phyloP scores from a whole-genome alignment of 306 rosid genomes.

The Cicer cuneatum region DNA sequence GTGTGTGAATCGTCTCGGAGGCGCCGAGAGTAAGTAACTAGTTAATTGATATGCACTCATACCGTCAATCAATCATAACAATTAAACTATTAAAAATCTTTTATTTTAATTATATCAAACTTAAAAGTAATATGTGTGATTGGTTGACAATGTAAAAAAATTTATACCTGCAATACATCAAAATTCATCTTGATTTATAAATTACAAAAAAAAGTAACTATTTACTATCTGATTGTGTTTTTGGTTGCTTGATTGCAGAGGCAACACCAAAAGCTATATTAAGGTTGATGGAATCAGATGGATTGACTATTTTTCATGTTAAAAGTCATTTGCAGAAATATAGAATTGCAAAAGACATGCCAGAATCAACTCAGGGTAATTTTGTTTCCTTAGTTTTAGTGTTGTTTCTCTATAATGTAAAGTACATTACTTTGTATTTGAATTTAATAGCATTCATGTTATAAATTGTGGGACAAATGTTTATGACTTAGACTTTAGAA shows the following conservation, averaged over 20 bases:
- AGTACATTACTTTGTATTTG: constrained; percentile 26
- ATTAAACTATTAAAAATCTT: too few species aligned
- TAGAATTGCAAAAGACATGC: constrained; percentile 85
- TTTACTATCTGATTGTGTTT: constrained; percentile 31
- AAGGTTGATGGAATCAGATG: constrained; percentile 79
- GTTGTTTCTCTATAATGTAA: constrained; percentile 13
- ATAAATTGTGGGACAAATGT: background rate
- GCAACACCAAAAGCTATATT: constrained; percentile 90
- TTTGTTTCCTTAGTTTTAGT: background rate
- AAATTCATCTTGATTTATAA: too few species aligned
- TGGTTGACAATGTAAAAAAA: too few species aligned
- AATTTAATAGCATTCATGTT: constrained; percentile 1
- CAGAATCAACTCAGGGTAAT: constrained; percentile 73
- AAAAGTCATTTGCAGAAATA: constrained; percentile 97
- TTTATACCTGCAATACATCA: too few species aligned
- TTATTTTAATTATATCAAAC: too few species aligned
- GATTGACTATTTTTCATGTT: constrained; percentile 83
- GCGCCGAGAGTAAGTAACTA: constrained; percentile 72
- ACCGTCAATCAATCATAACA: too few species aligned
- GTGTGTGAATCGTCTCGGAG: constrained; percentile 85
- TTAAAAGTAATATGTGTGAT: too few species aligned
- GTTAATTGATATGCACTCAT: background rate
- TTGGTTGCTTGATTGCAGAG: constrained; percentile 54
- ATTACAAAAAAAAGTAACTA: background rate
- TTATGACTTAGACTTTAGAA: background rate